These are phyloP conservation scores for Prunus campanulata DNA, from an alignment of 306 rosid species.

Conservation along the genomic window DNA sequence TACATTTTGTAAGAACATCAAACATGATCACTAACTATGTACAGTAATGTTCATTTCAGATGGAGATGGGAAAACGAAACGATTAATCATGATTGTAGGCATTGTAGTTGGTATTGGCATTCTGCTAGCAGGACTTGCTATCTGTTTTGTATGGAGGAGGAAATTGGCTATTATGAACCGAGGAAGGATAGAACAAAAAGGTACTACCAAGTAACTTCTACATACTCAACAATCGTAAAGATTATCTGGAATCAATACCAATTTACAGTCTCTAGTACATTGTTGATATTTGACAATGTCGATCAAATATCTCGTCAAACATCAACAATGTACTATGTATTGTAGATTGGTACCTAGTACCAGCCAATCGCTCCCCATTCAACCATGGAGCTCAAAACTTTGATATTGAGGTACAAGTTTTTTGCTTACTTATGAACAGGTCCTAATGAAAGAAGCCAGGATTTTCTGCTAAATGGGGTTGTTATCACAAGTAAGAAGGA, in stretches of 20 bases:
- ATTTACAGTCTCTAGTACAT: not conserved
- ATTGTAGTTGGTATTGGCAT: constrained; percentile 34
- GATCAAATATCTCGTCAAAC: not conserved
- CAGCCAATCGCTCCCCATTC: not conserved
- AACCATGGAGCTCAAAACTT: not conserved
- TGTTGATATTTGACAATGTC: not conserved
- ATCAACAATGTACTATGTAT: not conserved
- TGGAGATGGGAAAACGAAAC: constrained; percentile 24
- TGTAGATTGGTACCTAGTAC: not conserved
- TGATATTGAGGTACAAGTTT: not conserved
- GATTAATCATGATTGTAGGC: constrained; percentile 28
- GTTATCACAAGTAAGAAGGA: not conserved
- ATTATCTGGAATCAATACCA: not conserved
- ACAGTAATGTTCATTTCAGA: constrained; percentile 20
- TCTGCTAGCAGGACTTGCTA: constrained; percentile 22
- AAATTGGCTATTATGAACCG: not conserved
- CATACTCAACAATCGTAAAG: not conserved
- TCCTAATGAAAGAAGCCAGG: constrained; percentile 39
- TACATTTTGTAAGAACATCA: not conserved
- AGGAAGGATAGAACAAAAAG: constrained; percentile 21
- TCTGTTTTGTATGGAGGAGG: constrained; percentile 36
- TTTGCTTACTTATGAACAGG: constrained; percentile 34
- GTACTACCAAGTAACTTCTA: constrained; percentile 30
- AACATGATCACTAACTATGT: not conserved
- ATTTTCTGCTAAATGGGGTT: constrained; percentile 23